These are phyloP conservation scores for Fonsecaea monophora DNA, from an alignment of 2,329 filamentous ascomycete genomes.

Conservation along the genomic window DNA sequence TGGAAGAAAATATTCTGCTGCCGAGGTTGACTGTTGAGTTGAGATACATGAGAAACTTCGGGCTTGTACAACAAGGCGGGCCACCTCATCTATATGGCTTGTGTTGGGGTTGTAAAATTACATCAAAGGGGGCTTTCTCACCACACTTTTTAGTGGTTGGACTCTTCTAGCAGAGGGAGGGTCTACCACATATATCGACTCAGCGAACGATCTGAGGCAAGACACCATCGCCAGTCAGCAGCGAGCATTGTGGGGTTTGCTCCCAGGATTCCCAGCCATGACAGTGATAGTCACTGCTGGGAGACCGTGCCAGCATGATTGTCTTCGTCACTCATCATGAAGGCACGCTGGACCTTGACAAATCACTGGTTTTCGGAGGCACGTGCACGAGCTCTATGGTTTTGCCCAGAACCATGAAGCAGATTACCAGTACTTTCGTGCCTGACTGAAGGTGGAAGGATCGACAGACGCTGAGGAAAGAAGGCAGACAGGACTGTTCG, in stretches of 20 bases:
- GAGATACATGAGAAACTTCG: neutral
- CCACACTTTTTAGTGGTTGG: neutral
- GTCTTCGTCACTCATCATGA: neutral
- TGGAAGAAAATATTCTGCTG: slow-evolving; percentile 40
- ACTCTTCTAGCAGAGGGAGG: neutral
- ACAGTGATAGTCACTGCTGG: neutral
- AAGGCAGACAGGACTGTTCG: neutral
- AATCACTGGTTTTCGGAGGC: neutral
- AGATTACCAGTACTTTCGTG: neutral
- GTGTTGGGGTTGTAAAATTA: slow-evolving; percentile 7
- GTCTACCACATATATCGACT: slow-evolving; percentile 2
- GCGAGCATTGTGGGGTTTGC: neutral
- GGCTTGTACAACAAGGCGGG: slow-evolving; percentile 18
- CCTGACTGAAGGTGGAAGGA: neutral
- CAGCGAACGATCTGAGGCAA: neutral
- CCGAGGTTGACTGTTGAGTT: slow-evolving; percentile 32
- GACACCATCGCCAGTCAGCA: slow-evolving; percentile 30
- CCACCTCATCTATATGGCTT: slow-evolving; percentile 1
- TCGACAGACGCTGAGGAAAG: neutral
- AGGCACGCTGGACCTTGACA: neutral
- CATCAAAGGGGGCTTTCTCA: neutral
- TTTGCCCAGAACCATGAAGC: neutral
- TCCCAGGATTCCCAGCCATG: neutral
- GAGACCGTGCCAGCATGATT: neutral
- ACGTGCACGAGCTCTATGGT: neutral